A percentile compares a stretch with the other conserved stretches of the same genome.
phyloP scores from a whole-genome alignment of 306 rosid genomes.

The Pyrus betulifolia region DNA sequence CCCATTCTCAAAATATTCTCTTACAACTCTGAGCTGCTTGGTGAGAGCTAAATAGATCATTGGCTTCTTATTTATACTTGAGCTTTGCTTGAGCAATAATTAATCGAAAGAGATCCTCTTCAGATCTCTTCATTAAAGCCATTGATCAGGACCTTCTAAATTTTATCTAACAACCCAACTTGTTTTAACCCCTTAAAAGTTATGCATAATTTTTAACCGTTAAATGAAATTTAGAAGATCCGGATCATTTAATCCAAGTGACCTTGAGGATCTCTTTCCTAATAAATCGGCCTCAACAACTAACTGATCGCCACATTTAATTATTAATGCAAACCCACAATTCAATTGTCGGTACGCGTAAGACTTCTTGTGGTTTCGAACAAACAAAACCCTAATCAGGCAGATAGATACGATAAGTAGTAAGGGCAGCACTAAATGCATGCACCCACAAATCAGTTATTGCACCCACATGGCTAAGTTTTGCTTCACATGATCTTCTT shows the following conservation, averaged over 20 bases:
- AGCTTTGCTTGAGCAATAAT: too few species aligned
- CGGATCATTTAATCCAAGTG: too few species aligned
- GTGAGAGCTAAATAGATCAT: not conserved
- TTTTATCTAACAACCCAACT: too few species aligned
- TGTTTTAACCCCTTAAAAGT: too few species aligned
- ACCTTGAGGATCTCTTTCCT: too few species aligned
- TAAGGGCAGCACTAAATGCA: not conserved
- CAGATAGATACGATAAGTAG: constrained; percentile 6
- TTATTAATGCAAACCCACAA: constrained; percentile 5
- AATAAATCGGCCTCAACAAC: constrained; percentile 49
- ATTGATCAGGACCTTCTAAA: accelerated
- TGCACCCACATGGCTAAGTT: not conserved
- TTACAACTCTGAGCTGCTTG: not conserved
- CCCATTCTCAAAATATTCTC: constrained; percentile 19
- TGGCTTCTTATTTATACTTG: not conserved
- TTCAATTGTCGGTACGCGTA: constrained; percentile 4
- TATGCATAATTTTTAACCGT: too few species aligned
- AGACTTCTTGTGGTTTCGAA: not conserved
- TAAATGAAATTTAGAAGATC: too few species aligned
- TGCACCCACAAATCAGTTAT: not conserved
- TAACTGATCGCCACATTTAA: constrained; percentile 38
- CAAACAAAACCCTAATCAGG: constrained; percentile 5
- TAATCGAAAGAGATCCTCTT: too few species aligned
- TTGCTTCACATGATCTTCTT: not conserved
- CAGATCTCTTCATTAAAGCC: too few species aligned